Evolutionary conservation across 345 rosid genomes (phyloP), one percentile per base, ranked within the genome.

Genomic region (Populus davidiana): DNA sequence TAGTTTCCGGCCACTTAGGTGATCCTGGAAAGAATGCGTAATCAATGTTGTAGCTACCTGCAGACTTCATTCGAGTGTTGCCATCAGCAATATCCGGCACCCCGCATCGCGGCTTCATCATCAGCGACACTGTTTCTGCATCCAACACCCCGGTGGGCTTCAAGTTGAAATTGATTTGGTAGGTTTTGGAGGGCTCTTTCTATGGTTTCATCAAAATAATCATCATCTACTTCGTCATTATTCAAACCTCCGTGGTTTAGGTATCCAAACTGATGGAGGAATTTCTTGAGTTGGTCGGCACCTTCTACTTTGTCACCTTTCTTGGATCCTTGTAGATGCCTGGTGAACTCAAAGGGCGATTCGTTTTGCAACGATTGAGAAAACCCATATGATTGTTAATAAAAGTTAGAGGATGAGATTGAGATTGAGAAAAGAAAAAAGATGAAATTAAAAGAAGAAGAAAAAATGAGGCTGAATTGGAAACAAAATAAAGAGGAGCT

Each of bases 71-170:
- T 29, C 36, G 2, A 29, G 5, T 31, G 1, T 63, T 63, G 23
- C 74, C 49, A 23, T 36, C 41, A 23, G 23, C 39, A 25, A 17
- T 38, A 35, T 56, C 75, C 44, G 18, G n/a, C 36, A 78, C 72
- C 50, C 81, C 73, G 49, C 81, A 73, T n/a, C 81, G 23, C 8
- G 69, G 81, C 33, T 1, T 52, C 20, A 9, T 20, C 77, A 78
- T 73, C 29, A 35, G 2, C 14, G 67, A 25, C 25, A 68, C 17
- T 3, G 81, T 78, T 8, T 54, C 59, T 4, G 43, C 16, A 31
- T 78, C 77, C 16, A 78, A 38, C 10, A 14, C 6, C 17, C 77
- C 81, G 23, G 81, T 65, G 43, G 63, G 27, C 2, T 27, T 41
- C 18, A 78, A 25, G 8, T 64, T 66, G 68, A 25, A 49, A 61